phyloP scores from a whole-genome alignment of 371 early-diverging fungal genomes.

The Cokeromyces recurvatus region DNA sequence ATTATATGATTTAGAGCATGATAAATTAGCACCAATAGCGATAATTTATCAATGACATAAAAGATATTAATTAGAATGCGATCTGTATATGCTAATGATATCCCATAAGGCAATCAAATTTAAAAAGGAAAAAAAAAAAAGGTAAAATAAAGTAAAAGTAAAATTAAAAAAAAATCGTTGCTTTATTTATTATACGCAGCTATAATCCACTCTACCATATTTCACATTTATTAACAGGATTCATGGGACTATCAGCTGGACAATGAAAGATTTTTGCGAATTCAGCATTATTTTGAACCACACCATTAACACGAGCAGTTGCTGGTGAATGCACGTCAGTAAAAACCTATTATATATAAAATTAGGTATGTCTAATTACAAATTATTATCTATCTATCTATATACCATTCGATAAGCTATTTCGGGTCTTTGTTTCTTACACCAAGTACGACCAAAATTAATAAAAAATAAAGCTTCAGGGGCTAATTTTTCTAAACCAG shows the following conservation, averaged over 20 bases:
- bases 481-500: constrained; percentile 23
- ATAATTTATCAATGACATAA: no score
- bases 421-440: constrained; percentile 22
- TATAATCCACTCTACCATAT: constrained; percentile 38
- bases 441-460: constrained; percentile 38
- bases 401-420: constrained; percentile 10
- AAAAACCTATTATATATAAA: constrained; percentile 16
- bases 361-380: background rate
- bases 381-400: background rate
- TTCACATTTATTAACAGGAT: constrained; percentile 36
- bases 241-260: constrained; percentile 37
- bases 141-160: no score
- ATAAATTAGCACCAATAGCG: no score
- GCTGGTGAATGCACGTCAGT: constrained; percentile 46
- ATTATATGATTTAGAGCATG: no score
- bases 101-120: no score
- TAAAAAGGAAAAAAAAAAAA: no score
- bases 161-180: no score
- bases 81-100: no score
- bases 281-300: constrained; percentile 42
- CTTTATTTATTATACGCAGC: no score
- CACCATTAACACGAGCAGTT: constrained; percentile 47
- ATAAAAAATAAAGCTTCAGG: constrained; percentile 45
- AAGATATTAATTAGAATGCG: no score
- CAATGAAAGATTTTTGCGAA: constrained; percentile 61